Evolutionary conservation across 208 protist species (phyloP).

Genomic region (Leishmania gerbilli): DNA sequence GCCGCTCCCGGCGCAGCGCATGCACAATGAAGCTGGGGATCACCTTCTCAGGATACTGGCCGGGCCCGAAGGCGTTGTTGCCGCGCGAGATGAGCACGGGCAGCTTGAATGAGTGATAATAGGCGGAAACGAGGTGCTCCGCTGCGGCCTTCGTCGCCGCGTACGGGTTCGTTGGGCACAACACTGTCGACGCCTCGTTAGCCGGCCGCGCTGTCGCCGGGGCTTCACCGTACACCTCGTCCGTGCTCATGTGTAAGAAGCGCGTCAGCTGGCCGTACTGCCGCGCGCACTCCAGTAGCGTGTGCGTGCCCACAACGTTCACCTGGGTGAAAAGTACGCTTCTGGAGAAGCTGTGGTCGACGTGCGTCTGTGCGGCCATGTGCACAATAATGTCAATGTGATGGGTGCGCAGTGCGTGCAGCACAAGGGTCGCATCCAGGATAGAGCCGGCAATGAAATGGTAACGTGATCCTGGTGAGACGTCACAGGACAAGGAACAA

Average conservation of each 20-base stretch:
- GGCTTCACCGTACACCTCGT: conserved; percentile 96
- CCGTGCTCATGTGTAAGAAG: conserved; percentile 96
- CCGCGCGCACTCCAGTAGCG: conserved; percentile 85
- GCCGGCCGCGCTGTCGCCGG: not conserved
- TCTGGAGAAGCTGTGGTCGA: conserved; percentile 94
- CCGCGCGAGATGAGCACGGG: conserved; percentile 95
- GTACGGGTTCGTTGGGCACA: conserved; percentile 97
- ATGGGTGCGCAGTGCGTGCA: conserved; percentile 61
- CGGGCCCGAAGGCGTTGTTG: conserved; percentile 94
- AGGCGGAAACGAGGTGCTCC: conserved; percentile 83
- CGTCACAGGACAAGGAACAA: not conserved
- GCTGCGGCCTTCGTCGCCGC: conserved; percentile 87
- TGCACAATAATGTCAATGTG: conserved; percentile 94
- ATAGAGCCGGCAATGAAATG: conserved; percentile 90
- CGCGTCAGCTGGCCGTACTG: conserved; percentile 71
- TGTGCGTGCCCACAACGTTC: conserved; percentile 96
- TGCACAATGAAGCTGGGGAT: conserved; percentile 85
- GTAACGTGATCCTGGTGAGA: conserved; percentile 44
- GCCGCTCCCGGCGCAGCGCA: conserved; percentile 37
- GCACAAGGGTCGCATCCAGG: conserved; percentile 58
- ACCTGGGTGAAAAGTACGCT: conserved; percentile 92
- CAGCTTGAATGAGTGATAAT: conserved; percentile 89
- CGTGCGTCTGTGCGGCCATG: conserved; percentile 95
- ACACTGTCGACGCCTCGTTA: conserved; percentile 46
- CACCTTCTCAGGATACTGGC: conserved; percentile 93